A percentile compares a stretch with the other conserved stretches of the same genome.
phyloP scores from a whole-genome alignment of 495 filamentous ascomycete genomes.

The Recurvomyces mirabilis region DNA sequence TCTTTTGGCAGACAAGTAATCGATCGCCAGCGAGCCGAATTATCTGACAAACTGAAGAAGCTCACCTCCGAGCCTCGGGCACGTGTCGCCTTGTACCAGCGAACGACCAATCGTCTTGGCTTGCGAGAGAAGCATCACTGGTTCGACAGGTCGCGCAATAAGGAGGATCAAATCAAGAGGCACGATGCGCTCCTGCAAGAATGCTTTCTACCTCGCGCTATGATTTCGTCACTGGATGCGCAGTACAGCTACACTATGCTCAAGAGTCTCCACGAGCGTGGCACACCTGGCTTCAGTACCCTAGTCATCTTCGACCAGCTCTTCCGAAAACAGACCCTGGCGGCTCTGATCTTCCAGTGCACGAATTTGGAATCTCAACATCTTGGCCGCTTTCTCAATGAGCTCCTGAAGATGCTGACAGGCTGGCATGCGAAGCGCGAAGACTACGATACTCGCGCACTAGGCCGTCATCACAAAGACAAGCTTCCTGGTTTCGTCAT shows the following conservation, averaged over 20 bases:
- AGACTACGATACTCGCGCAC: slow-evolving; percentile 70
- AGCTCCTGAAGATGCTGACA: slow-evolving; percentile 63
- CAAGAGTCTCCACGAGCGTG: slow-evolving; percentile 69
- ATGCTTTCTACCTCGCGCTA: slow-evolving; percentile 77
- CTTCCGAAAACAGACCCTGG: slow-evolving; percentile 67
- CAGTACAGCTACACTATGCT: slow-evolving; percentile 78
- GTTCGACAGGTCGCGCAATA: slow-evolving; percentile 55
- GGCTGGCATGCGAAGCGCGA: slow-evolving; percentile 71
- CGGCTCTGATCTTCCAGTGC: slow-evolving; percentile 72
- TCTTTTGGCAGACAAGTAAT: slow-evolving; percentile 50
- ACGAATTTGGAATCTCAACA: slow-evolving; percentile 84
- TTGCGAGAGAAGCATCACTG: slow-evolving; percentile 64
- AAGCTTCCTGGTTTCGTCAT: slow-evolving; percentile 60
- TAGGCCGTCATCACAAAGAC: slow-evolving; percentile 51
- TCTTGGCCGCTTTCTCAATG: slow-evolving; percentile 75
- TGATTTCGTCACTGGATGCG: slow-evolving; percentile 74
- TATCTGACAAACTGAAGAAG: slow-evolving; percentile 47
- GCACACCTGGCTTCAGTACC: slow-evolving; percentile 76
- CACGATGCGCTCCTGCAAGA: slow-evolving; percentile 72
- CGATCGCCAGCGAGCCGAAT: slow-evolving; percentile 49
- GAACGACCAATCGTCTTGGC: slow-evolving; percentile 51
- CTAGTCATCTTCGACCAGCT: slow-evolving; percentile 73
- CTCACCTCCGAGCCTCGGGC: slow-evolving; percentile 59
- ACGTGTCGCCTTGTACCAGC: slow-evolving; percentile 52
- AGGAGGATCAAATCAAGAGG: slow-evolving; percentile 43